phyloP scores from a whole-genome alignment of 345 rosid species.

The Litchi chinensis region DNA sequence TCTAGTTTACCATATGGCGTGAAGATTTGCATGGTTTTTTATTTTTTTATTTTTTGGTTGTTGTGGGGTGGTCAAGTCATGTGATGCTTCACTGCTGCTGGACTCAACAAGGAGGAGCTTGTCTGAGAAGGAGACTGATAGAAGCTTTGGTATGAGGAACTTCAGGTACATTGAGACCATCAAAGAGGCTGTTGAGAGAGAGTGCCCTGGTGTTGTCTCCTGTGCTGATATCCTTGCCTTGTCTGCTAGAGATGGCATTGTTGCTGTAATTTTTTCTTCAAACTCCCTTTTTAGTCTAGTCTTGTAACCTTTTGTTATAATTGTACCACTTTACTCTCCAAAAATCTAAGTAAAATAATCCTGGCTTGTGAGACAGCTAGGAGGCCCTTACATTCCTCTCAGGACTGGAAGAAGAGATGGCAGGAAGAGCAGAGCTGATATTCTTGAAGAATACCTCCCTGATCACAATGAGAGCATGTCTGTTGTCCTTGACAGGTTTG shows the following conservation, averaged over 20 bases:
- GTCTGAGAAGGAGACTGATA: slow-evolving; percentile 95
- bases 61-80: slow-evolving; percentile 51
- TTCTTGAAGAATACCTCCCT: slow-evolving; percentile 76
- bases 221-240: slow-evolving; percentile 87
- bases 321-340: not conserved
- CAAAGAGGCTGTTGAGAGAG: slow-evolving; percentile 94
- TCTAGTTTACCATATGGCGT: too few relatives aligned
- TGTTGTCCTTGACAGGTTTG: slow-evolving; percentile 81
- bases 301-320: not conserved
- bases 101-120: slow-evolving; percentile 92
- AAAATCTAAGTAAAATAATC: too few relatives aligned
- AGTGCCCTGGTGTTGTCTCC: slow-evolving; percentile 92
- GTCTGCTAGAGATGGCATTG: slow-evolving; percentile 88
- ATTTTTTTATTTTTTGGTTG: slow-evolving; percentile 9
- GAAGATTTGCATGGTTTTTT: not conserved
- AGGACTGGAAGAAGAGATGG: slow-evolving; percentile 97
- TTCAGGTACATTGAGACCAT: slow-evolving; percentile 90
- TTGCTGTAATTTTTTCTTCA: slow-evolving; percentile 42
- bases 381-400: slow-evolving; percentile 88
- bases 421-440: slow-evolving; percentile 76
- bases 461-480: slow-evolving; percentile 94
- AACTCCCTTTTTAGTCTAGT: not conserved
- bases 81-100: slow-evolving; percentile 93
- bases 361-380: slow-evolving; percentile 50
- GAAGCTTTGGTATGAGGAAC: slow-evolving; percentile 94